Conservation (phyloP, 768 basidiomycete species). For the Trichaptum fuscoviolaceum region DNA sequence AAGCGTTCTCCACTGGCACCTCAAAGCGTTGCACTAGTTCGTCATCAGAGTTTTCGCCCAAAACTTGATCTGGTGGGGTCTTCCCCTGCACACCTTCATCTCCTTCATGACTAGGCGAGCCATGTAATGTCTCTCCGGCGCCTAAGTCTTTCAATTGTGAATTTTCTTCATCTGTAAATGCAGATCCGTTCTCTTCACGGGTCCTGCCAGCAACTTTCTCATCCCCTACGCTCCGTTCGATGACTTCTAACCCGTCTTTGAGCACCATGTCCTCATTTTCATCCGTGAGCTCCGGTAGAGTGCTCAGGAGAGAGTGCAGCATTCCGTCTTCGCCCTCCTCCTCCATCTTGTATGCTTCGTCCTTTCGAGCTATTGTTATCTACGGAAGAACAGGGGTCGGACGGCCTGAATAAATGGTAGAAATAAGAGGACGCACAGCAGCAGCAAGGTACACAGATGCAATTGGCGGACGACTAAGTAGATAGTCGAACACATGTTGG, state of each 20-base stretch:
- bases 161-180: constrained; percentile 1
- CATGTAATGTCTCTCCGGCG: background rate
- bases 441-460: constrained; percentile 76
- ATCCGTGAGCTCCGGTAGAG: constrained; percentile 56
- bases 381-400: constrained; percentile 25
- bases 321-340: constrained; percentile 76
- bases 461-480: constrained; percentile 79
- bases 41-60: background rate
- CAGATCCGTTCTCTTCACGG: background rate
- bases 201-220: background rate
- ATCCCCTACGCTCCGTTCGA: constrained; percentile 8
- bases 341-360: constrained; percentile 55
- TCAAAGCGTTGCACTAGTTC: background rate
- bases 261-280: constrained; percentile 14
- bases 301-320: constrained; percentile 69
- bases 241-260: constrained; percentile 8
- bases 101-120: no score
- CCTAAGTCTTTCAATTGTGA: background rate
- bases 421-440: constrained; percentile 50
- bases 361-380: constrained; percentile 71
- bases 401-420: background rate
- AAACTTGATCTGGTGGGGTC: background rate
- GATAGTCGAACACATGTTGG: constrained; percentile 88
- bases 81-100: background rate
- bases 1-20: background rate